Evolutionary conservation across 208 protist genomes (phyloP), one percentile per base, ranked within the genome.

Genomic region (Trypanosoma theileri): DNA sequence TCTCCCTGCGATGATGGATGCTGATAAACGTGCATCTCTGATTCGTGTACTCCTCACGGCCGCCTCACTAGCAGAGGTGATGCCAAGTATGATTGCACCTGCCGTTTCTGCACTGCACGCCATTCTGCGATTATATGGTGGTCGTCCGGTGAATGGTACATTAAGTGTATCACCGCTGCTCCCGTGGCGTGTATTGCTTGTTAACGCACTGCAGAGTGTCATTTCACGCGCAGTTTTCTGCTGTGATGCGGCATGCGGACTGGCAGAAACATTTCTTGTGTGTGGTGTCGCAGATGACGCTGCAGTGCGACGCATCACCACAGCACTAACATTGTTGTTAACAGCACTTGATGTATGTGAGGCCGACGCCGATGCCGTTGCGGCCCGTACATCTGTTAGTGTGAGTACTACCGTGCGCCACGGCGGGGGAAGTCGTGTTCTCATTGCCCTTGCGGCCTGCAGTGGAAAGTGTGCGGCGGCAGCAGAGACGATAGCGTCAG

Each of bases 241-340:
- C 64, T 79, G 77, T 16, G 51, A 71, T 26, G 76, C 77, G 44
- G 73, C 59, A 2, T 89, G 82, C 58, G 71, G 64, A 21, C 77
- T 94, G 22, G 79, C 82, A 9, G 71, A 75, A 41, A 73, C 69
- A 40, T 88, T 87, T 65, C 56, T 84, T n/a, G 59, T 63, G 4
- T 79, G 78, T 64, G 77, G 81, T 59, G 54, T 94, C 16, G 81
- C 81, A 1, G 83, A 91, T 62, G 79, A 81, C 42, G 75, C 42
- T 54, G 85, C 64, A 50, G 75, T 81, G 44, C 54, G 71, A 14
- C 85, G 85, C 22, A 75, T 91, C n/a, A 62, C 84, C 50, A 69
- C 67, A 31, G 77, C 77, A 11, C 60, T 91, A 60, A 69, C 76
- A 48, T 67, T 79, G 40, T 79, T 94, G 26, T 55, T 91, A 22